Conservation (phyloP, 2,329 filamentous ascomycete species). For the Lomentospora prolificans region DNA sequence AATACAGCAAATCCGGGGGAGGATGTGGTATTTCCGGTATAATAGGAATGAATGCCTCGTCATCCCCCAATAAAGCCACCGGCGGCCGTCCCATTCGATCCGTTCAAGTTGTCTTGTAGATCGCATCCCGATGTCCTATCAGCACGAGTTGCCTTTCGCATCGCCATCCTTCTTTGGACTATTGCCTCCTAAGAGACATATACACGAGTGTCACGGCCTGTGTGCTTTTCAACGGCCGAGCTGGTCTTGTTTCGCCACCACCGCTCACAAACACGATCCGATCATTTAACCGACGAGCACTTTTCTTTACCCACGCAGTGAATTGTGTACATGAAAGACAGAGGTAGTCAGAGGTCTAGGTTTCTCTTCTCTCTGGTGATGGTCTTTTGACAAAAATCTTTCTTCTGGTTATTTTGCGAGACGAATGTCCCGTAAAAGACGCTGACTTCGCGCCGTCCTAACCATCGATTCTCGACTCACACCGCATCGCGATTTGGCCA, state of each 20-base stretch:
- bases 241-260: conserved; percentile 3
- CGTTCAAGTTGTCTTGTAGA: neutral
- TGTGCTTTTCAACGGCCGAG: neutral
- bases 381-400: too few species aligned
- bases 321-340: neutral
- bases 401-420: too few species aligned
- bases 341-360: neutral
- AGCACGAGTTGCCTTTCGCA: too few species aligned
- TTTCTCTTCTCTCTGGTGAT: too few species aligned
- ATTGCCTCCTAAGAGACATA: too few species aligned
- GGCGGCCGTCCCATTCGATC: neutral
- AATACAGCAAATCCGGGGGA: neutral
- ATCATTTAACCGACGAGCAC: neutral
- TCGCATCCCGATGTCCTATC: too few species aligned
- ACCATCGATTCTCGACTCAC: too few species aligned
- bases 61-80: neutral
- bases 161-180: too few species aligned
- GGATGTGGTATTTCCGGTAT: conserved; percentile 1
- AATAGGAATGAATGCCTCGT: neutral
- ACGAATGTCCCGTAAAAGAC: too few species aligned
- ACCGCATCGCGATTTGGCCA: too few species aligned
- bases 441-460: too few species aligned
- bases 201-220: too few species aligned
- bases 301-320: neutral
- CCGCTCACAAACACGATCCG: neutral